These are phyloP conservation scores for Cryptococcus sp. DNA, from an alignment of 1,284 basidiomycete genomes.

Conservation along the genomic window DNA sequence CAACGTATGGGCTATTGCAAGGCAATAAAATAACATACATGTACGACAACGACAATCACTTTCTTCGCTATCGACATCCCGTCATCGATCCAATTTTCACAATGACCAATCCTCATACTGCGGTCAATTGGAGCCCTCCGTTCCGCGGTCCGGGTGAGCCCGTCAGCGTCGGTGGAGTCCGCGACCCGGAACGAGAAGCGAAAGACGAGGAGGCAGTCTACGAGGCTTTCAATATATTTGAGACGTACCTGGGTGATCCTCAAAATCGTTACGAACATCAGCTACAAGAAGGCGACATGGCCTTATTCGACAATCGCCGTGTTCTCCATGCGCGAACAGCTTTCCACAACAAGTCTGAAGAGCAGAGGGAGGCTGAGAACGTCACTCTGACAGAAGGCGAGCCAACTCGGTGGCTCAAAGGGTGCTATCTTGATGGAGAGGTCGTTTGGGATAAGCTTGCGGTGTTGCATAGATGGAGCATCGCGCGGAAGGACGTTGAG, in stretches of 20 bases:
- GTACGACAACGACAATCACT: constrained; percentile 88
- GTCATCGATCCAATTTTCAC: constrained; percentile 62
- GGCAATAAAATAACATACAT: constrained; percentile 76
- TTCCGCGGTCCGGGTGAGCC: constrained; percentile 74
- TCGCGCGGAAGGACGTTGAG: background rate
- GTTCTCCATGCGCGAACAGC: constrained; percentile 84
- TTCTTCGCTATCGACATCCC: constrained; percentile 75
- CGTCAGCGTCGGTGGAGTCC: constrained; percentile 41
- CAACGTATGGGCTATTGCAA: constrained; percentile 60
- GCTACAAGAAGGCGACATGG: constrained; percentile 80
- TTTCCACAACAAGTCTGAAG: constrained; percentile 61
- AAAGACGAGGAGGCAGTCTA: constrained; percentile 58
- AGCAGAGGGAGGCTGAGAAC: constrained; percentile 28
- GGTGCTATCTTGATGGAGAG: constrained; percentile 82
- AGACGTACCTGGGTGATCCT: constrained; percentile 63
- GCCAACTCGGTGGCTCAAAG: constrained; percentile 77
- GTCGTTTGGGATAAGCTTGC: constrained; percentile 63
- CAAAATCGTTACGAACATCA: constrained; percentile 66
- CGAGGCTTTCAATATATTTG: constrained; percentile 67
- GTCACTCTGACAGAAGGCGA: constrained; percentile 55
- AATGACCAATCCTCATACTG: constrained; percentile 33
- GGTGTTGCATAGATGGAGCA: constrained; percentile 9
- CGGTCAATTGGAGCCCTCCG: constrained; percentile 91
- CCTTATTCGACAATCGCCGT: constrained; percentile 91
- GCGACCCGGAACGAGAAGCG: background rate